phyloP scores from a whole-genome alignment of 164 flowering plant genomes.

The Stephania cephalantha region DNA sequence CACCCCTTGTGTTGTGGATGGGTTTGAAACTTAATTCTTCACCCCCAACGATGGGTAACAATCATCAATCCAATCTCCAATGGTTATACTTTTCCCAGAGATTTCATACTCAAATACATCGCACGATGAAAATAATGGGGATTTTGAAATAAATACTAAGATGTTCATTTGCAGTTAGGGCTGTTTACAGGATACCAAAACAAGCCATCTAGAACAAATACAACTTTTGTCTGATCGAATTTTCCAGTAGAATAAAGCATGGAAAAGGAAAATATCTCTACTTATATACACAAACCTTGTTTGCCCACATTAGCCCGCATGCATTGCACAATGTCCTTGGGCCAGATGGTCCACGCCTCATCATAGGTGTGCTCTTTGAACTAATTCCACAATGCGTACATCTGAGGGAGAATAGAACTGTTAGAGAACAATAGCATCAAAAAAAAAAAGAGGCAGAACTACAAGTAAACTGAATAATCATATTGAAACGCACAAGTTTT shows the following conservation, averaged over 20 bases:
- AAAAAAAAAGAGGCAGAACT: neutral
- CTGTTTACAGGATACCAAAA: too few relatives aligned
- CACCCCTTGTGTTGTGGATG: too few relatives aligned
- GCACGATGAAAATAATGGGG: neutral
- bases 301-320: constrained; percentile 81
- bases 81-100: neutral
- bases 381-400: constrained; percentile 62
- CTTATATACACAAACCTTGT: constrained; percentile 34
- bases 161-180: neutral
- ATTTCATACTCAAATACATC: neutral
- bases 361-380: constrained; percentile 64
- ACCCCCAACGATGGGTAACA: too few relatives aligned
- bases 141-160: neutral
- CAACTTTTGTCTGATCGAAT: too few relatives aligned
- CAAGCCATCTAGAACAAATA: too few relatives aligned
- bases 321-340: constrained; percentile 73
- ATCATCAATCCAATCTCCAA: too few relatives aligned
- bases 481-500: constrained; percentile 40
- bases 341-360: constrained; percentile 77
- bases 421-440: neutral
- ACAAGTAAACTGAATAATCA: neutral
- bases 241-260: too few relatives aligned
- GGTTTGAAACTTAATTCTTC: too few relatives aligned
- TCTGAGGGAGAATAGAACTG: constrained; percentile 24
- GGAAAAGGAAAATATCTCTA: too few relatives aligned